Evolutionary conservation across 495 filamentous ascomycete genomes (phyloP).

Genomic region (Neurospora hispaniola): DNA sequence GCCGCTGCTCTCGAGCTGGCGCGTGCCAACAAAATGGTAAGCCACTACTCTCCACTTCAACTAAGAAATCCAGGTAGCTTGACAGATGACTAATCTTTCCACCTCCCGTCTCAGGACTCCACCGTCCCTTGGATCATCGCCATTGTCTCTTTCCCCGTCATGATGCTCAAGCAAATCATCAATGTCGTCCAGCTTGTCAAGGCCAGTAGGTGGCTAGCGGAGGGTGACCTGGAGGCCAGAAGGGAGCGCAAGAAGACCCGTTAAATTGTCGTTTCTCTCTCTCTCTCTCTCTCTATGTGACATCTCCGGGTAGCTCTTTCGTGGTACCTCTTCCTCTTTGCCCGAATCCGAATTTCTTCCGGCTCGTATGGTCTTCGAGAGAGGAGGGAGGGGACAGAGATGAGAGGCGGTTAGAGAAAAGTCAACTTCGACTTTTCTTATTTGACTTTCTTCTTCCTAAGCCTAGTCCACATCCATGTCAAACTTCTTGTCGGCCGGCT

Average conservation of each 20-base stretch:
- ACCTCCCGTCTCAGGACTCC: constrained; percentile 17
- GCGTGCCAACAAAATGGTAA: constrained; percentile 87
- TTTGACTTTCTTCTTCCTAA: background rate
- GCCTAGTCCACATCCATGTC: background rate
- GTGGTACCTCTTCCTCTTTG: background rate
- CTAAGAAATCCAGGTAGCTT: background rate
- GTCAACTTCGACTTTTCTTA: background rate
- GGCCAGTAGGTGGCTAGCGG: constrained; percentile 83
- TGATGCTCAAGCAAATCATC: constrained; percentile 84
- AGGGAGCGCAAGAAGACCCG: constrained; percentile 29
- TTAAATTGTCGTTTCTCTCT: background rate
- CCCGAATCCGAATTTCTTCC: too few species aligned
- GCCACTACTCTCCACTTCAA: constrained; percentile 19
- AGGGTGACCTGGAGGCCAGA: constrained; percentile 62
- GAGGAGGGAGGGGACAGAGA: too few species aligned
- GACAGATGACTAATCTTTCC: background rate
- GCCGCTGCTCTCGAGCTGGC: constrained; percentile 87
- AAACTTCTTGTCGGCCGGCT: background rate
- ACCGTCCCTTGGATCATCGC: constrained; percentile 80
- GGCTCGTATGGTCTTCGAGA: too few species aligned
- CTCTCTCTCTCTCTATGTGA: background rate
- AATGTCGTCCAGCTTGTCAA: constrained; percentile 92
- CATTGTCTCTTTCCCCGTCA: constrained; percentile 70
- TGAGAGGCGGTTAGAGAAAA: too few species aligned
- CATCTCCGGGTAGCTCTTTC: background rate